Percentiles rank a stretch among this genome's conserved stretches.
These are phyloP conservation scores for Metschnikowia drakensbergensis DNA, from an alignment of 805 yeast genomes.

Conservation along the genomic window DNA sequence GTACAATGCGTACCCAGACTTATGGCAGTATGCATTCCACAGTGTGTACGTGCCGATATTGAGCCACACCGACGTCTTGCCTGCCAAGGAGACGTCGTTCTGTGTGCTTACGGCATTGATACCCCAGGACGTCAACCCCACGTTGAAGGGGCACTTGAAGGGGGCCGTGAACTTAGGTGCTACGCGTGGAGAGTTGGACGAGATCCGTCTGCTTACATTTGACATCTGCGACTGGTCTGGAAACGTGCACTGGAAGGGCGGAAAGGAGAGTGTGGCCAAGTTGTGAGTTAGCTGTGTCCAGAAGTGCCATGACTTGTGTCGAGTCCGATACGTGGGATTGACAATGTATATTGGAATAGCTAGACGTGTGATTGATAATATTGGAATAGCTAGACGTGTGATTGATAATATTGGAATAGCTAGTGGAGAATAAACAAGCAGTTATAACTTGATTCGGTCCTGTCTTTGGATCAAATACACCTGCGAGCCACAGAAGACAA, in stretches of 20 bases:
- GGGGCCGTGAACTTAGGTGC: slow-evolving; percentile 85
- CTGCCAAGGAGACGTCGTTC: slow-evolving; percentile 68
- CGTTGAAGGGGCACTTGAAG: slow-evolving; percentile 81
- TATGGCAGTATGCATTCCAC: slow-evolving; percentile 67
- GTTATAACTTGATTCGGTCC: slow-evolving; percentile 50
- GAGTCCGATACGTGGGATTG: too few species aligned
- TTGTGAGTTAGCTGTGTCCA: slow-evolving; percentile 24
- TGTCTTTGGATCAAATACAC: slow-evolving; percentile 60
- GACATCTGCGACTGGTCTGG: slow-evolving; percentile 74
- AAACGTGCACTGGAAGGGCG: slow-evolving; percentile 40
- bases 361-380: background rate
- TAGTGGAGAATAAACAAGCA: background rate
- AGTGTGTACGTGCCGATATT: slow-evolving; percentile 77
- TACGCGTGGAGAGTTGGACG: slow-evolving; percentile 55
- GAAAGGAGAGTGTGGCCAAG: slow-evolving; percentile 56
- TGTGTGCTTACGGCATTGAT: slow-evolving; percentile 75
- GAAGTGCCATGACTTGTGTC: too few species aligned
- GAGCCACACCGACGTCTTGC: slow-evolving; percentile 59
- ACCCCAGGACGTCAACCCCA: slow-evolving; percentile 93
- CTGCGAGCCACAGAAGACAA: slow-evolving; percentile 89
- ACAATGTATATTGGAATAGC: too few species aligned
- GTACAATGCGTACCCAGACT: slow-evolving; percentile 76
- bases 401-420: slow-evolving; percentile 1
- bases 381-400: background rate
- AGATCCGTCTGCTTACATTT: slow-evolving; percentile 58